Percentiles rank a stretch among this genome's conserved stretches.
Conservation (phyloP, 225 moss, liverwort and hornwort genomes). For the Neckera pumila region DNA sequence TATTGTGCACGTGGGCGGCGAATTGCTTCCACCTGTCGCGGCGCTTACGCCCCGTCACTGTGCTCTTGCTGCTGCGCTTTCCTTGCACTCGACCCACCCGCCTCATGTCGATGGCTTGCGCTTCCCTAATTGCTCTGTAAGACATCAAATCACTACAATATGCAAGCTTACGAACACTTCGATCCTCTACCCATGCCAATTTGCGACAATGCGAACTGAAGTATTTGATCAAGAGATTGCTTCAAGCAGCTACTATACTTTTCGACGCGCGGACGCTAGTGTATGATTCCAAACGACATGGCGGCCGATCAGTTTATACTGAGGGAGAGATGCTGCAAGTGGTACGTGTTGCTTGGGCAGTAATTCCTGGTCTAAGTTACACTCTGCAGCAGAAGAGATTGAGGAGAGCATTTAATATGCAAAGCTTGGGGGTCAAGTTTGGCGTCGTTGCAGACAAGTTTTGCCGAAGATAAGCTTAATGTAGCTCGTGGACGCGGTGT, state of each 20-base stretch:
- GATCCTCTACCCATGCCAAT: not conserved
- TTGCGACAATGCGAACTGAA: not conserved
- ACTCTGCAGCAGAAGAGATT: not conserved
- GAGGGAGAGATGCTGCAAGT: not conserved
- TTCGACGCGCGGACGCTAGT: not conserved
- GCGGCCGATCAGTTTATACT: not conserved
- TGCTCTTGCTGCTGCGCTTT: constrained; percentile 12
- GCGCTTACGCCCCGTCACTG: not conserved
- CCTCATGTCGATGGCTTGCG: constrained; percentile 2
- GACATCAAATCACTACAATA: not conserved
- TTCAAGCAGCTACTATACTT: not conserved
- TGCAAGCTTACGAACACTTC: not conserved
- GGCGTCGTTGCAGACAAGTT: not conserved
- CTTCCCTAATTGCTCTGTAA: not conserved
- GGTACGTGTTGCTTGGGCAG: not conserved
- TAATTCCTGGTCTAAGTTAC: not conserved
- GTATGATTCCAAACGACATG: not conserved
- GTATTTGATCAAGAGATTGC: not conserved
- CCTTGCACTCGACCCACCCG: constrained; percentile 18
- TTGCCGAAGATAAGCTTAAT: not conserved
- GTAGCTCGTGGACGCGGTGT: not conserved
- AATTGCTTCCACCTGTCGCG: not conserved
- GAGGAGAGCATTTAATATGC: not conserved
- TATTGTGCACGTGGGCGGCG: not conserved
- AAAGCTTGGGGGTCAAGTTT: not conserved